These are phyloP conservation scores for Orobanche coerulescens DNA, from an alignment of 257 asterid genomes.

Conservation along the genomic window DNA sequence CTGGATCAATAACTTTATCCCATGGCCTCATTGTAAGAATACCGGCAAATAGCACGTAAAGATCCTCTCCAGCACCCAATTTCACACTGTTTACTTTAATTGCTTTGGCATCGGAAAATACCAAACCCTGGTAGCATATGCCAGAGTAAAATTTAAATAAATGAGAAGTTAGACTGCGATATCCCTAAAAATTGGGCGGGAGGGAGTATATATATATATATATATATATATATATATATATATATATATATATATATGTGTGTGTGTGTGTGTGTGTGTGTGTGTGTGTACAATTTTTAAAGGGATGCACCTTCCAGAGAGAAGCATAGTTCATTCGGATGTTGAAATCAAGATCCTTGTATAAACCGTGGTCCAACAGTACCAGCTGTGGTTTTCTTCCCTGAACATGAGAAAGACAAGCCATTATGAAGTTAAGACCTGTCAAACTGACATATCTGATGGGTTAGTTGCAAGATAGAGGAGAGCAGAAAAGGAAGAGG, in stretches of 20 bases:
- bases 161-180: conserved; percentile 11
- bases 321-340: conserved; percentile 81
- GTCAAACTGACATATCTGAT: neutral
- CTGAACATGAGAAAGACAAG: conserved; percentile 32
- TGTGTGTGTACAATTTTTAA: conserved; percentile 3
- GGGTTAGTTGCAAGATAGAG: neutral
- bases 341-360: conserved; percentile 77
- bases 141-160: conserved; percentile 11
- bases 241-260: too few species aligned
- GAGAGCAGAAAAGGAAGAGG: neutral
- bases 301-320: conserved; percentile 73
- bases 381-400: conserved; percentile 80
- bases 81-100: conserved; percentile 73
- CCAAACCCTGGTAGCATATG: conserved; percentile 57
- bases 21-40: conserved; percentile 96
- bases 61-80: conserved; percentile 97
- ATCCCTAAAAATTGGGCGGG: neutral
- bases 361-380: conserved; percentile 88
- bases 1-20: conserved; percentile 73
- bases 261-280: too few species aligned
- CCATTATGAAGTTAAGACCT: conserved; percentile 12
- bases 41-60: conserved; percentile 81
- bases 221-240: too few species aligned
- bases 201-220: neutral
- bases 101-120: conserved; percentile 83